These are phyloP conservation scores for Caryopteris hybrid DNA, from an alignment of 305 asterid genomes.

Conservation along the genomic window DNA sequence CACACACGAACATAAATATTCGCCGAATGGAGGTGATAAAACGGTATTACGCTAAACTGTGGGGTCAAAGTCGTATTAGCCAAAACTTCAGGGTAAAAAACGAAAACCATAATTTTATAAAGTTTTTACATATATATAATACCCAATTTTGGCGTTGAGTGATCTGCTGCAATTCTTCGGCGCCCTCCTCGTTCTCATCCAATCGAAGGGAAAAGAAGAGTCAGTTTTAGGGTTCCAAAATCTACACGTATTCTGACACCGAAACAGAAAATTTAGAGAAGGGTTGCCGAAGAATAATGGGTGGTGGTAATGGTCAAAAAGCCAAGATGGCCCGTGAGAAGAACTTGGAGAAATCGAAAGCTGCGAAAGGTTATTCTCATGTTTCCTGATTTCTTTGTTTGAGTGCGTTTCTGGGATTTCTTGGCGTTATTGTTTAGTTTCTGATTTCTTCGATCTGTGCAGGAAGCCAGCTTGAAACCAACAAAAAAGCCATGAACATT, in stretches of 20 bases:
- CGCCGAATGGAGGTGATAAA: background rate
- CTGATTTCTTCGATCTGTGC: slow-evolving; percentile 17
- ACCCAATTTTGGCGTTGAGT: background rate
- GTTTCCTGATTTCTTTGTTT: background rate
- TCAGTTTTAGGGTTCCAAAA: slow-evolving; percentile 23
- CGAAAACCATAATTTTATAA: background rate
- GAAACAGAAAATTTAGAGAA: background rate
- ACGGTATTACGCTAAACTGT: background rate
- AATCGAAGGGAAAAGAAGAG: background rate
- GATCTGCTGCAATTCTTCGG: background rate
- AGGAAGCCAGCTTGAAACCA: slow-evolving; percentile 52
- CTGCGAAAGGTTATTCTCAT: slow-evolving; percentile 27
- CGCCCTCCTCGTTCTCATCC: slow-evolving; percentile 3
- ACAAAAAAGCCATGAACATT: slow-evolving; percentile 53
- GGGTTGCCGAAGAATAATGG: slow-evolving; percentile 26
- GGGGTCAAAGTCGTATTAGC: slow-evolving; percentile 14
- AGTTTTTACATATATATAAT: background rate
- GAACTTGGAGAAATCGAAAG: slow-evolving; percentile 48
- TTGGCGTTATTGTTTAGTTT: background rate
- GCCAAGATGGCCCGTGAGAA: slow-evolving; percentile 58
- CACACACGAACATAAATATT: too few relatives aligned
- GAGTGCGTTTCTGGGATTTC: background rate
- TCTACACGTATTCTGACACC: background rate
- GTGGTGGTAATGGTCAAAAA: slow-evolving; percentile 57
- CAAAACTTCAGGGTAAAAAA: slow-evolving; percentile 2